Base-by-base conservation (phyloP, 2,329 filamentous ascomycete genomes). In the Colletotrichum cereale region DNA sequence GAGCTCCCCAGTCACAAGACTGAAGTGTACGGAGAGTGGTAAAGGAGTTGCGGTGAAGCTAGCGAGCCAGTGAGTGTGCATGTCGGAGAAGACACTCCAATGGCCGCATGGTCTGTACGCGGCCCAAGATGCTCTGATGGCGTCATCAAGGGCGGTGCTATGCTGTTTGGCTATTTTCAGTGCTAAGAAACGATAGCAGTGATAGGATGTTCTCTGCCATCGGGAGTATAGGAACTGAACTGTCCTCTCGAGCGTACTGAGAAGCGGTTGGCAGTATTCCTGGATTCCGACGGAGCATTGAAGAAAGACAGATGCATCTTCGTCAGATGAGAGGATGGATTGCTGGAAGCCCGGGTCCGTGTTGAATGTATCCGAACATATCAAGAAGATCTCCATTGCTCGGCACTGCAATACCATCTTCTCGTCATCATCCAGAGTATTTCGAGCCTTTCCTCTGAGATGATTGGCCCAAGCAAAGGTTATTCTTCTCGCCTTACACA, bases 1-100 rank as follows among this genome's bases (percentile, higher is more conserved):
- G 0, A 91, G 78, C 38, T 85, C 80, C 0, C 85, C 88, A 0
- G 81, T 85, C 2, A 91, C 73, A 0, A 89, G 58, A 71, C 88
- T 88, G 73, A 85, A 85, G 26, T 86, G 83, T 3, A 87, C 80
- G 2, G 40, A 8, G n/a, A 80, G 73, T 36, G 18, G 34, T 44
- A 47, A 11, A 10, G 7, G 31, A 42, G 36, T 10, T 12, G 55
- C 31, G 16, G 64, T 66, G 7, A 10, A 2, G 12, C 47, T 66
- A 12, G 18, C n/a, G 3, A 68, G 34, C 66, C 66, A 68, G 26
- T 8, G 21, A 24, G 34, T 26, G 12, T 63, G 52, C 5, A n/a
- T 42, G 18, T 40, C 31, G 8, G 66, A 68, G 12, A 63, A 24
- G 2, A 50, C 34, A 1, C 21, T 31, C 66, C 66, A 68, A 7